phyloP scores from a whole-genome alignment of 805 yeast species.

The Metschnikowia noctiluminum region DNA sequence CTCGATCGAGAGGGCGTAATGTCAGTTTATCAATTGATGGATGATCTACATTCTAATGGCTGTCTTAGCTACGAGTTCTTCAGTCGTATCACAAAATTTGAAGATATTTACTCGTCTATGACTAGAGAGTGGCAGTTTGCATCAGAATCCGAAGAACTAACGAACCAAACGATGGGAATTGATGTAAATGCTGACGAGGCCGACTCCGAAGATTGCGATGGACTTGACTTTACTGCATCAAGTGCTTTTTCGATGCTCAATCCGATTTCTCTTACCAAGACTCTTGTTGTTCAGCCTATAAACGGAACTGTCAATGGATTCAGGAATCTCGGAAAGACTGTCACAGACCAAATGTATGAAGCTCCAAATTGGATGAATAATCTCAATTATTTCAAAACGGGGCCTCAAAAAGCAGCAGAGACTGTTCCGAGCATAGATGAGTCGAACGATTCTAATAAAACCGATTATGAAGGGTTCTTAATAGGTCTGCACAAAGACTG shows the following conservation, averaged over 20 bases:
- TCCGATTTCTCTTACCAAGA: conserved; percentile 34
- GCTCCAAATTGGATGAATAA: conserved; percentile 13
- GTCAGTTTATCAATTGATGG: conserved; percentile 31
- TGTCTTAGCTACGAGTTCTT: conserved; percentile 4
- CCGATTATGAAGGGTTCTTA: conserved; percentile 21
- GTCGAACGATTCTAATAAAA: too few species aligned
- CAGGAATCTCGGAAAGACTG: conserved; percentile 22
- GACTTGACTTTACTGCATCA: conserved; percentile 7
- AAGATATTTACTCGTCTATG: conserved; percentile 2
- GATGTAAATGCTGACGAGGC: neutral
- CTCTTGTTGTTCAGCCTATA: conserved; percentile 37
- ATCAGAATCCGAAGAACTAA: neutral
- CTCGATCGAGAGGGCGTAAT: conserved; percentile 16
- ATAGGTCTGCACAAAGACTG: conserved; percentile 21
- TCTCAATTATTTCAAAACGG: conserved; percentile 3
- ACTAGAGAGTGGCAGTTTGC: conserved; percentile 5
- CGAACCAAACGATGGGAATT: too few species aligned
- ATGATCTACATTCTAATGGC: conserved; percentile 28
- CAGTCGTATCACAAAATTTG: conserved; percentile 1
- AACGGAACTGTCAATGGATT: conserved; percentile 34
- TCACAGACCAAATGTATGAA: conserved; percentile 14
- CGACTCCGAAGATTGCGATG: conserved; percentile 6
- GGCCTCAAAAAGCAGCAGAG: conserved; percentile 6
- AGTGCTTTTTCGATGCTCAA: conserved; percentile 29
- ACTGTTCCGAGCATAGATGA: conserved; percentile 13